phyloP scores from a whole-genome alignment of 2,329 filamentous ascomycete species.

The Phaeosphaeriaceae sp. region DNA sequence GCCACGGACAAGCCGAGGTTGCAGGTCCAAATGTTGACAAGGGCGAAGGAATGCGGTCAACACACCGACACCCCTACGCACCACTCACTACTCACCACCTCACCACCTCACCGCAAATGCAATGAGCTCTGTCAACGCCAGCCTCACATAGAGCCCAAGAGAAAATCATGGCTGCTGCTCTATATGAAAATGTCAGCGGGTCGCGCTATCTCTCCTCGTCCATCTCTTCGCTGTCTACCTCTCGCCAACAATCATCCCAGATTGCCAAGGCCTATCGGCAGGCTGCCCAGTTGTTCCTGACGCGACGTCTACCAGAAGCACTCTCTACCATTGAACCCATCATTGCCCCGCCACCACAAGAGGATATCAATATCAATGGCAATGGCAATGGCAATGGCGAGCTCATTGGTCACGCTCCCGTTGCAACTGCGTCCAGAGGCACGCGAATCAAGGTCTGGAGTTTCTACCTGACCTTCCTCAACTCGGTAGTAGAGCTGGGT shows the following conservation, averaged over 20 bases:
- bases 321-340: constrained; percentile 84
- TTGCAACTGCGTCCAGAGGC: constrained; percentile 78
- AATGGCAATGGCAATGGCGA: constrained; percentile 30
- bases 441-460: constrained; percentile 97
- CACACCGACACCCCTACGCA: too few species aligned
- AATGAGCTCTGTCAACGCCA: constrained; percentile 8
- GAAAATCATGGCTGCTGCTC: constrained; percentile 41
- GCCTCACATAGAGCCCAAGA: background rate
- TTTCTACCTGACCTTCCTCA: constrained; percentile 90
- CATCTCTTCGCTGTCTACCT: constrained; percentile 71
- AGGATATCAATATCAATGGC: constrained; percentile 26
- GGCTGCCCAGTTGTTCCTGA: constrained; percentile 91
- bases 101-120: constrained; percentile 13
- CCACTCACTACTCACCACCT: too few species aligned
- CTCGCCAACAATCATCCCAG: constrained; percentile 70
- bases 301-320: constrained; percentile 88
- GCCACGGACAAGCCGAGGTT: constrained; percentile 27
- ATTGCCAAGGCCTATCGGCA: constrained; percentile 94
- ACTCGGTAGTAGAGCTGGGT: constrained; percentile 87
- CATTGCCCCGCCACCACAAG: constrained; percentile 64
- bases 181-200: constrained; percentile 59
- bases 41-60: constrained; percentile 17
- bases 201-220: constrained; percentile 70
- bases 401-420: constrained; percentile 64
- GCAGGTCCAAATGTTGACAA: constrained; percentile 20